A percentile compares a stretch with the other conserved stretches of the same genome.
Evolutionary conservation across 129 eudicot species (phyloP).

Genomic region (Solidago caesia): DNA sequence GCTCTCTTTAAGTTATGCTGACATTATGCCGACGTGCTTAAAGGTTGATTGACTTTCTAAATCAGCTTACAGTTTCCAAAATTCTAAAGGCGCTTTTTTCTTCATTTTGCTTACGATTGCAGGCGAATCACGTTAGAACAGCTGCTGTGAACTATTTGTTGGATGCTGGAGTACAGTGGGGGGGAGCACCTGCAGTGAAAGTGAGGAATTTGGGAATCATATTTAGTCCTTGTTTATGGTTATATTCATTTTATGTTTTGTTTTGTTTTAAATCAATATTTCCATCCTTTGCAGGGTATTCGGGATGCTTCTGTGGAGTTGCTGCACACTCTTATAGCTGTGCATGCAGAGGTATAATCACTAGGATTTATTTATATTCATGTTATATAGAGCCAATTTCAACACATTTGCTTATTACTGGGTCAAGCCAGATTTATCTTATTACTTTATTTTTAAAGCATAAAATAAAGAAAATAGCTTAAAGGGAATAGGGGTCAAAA

Average conservation of each 20-base stretch:
- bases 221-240: not conserved
- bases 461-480: too few species aligned
- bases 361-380: not conserved
- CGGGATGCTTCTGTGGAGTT: constrained; percentile 94
- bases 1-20: too few species aligned
- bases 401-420: not conserved
- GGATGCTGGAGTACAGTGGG: constrained; percentile 97
- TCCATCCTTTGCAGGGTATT: constrained; percentile 61
- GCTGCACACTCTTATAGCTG: constrained; percentile 83
- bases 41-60: too few species aligned
- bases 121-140: constrained; percentile 78
- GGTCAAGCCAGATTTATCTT: not conserved
- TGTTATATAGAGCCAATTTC: not conserved
- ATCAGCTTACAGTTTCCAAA: too few species aligned
- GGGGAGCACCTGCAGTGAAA: constrained; percentile 84
- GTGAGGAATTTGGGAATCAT: constrained; percentile 37
- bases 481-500: not conserved
- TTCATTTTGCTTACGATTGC: constrained; percentile 21
- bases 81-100: not conserved
- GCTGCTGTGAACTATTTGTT: constrained; percentile 78
- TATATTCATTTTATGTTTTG: not conserved
- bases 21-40: too few species aligned
- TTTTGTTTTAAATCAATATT: constrained; percentile 18
- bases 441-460: too few species aligned
- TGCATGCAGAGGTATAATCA: constrained; percentile 89